Percentiles rank a stretch among this genome's conserved stretches.
phyloP scores from a whole-genome alignment of 768 basidiomycete species.

The Lactifluus volemus region DNA sequence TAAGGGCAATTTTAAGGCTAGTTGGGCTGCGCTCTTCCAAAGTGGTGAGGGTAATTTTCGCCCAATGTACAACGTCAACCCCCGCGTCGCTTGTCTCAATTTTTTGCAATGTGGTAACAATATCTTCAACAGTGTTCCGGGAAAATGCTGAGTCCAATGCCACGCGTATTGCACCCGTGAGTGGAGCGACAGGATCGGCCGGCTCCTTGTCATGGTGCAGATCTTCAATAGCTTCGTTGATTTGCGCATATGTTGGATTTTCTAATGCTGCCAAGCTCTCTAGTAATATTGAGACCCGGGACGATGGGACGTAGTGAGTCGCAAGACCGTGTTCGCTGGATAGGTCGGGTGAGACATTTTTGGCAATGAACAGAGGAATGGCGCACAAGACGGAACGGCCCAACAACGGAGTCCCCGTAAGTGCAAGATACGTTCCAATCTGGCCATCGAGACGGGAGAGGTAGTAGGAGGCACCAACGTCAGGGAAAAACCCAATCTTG shows the following conservation, averaged over 20 bases:
- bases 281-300: conserved; percentile 62
- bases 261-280: conserved; percentile 55
- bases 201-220: conserved; percentile 47
- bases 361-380: neutral
- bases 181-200: conserved; percentile 42
- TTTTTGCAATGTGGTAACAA: conserved; percentile 46
- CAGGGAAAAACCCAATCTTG: conserved; percentile 82
- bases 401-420: conserved; percentile 63
- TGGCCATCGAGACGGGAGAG: conserved; percentile 85
- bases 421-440: conserved; percentile 86
- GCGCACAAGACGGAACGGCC: conserved; percentile 85
- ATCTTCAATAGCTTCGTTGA: conserved; percentile 66
- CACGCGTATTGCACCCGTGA: conserved; percentile 54
- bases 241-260: conserved; percentile 37
- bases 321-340: conserved; percentile 84
- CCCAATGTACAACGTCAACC: conserved; percentile 59
- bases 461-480: conserved; percentile 90
- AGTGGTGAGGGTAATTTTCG: conserved; percentile 51
- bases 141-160: conserved; percentile 79
- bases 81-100: conserved; percentile 33
- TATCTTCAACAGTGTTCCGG: conserved; percentile 59
- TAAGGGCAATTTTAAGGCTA: conserved; percentile 82
- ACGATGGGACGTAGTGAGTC: conserved; percentile 83
- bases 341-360: neutral
- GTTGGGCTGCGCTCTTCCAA: conserved; percentile 79